These are phyloP conservation scores for Starmerella sirachaensis DNA, from an alignment of 805 yeast genomes.

Conservation along the genomic window DNA sequence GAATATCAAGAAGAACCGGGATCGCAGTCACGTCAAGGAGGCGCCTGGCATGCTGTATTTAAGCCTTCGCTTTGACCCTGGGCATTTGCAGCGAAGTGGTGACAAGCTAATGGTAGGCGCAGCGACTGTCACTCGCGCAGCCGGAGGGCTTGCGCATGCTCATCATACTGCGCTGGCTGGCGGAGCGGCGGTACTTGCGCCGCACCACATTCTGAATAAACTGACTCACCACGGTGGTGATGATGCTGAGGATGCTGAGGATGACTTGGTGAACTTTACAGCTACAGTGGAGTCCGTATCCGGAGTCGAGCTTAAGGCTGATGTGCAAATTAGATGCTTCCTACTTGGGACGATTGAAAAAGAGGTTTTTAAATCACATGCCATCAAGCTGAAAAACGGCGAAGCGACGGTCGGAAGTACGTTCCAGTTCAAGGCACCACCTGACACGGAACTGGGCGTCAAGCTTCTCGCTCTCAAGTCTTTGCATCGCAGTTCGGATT, in stretches of 20 bases:
- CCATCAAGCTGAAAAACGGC: constrained; percentile 40
- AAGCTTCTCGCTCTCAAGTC: constrained; percentile 55
- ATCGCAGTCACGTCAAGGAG: constrained; percentile 35
- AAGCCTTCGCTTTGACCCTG: constrained; percentile 54
- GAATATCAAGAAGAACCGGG: constrained; percentile 30
- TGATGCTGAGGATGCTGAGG: constrained; percentile 14
- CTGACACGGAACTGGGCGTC: constrained; percentile 49
- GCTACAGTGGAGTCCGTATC: constrained; percentile 18
- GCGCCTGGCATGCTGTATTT: constrained; percentile 53
- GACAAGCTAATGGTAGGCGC: constrained; percentile 18
- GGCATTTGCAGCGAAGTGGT: constrained; percentile 37
- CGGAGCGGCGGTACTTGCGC: constrained; percentile 33
- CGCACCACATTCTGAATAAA: constrained; percentile 33
- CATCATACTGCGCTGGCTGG: too few relatives aligned
- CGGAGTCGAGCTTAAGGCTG: constrained; percentile 22
- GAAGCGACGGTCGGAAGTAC: constrained; percentile 30
- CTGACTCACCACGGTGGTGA: constrained; percentile 24
- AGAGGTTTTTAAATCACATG: constrained; percentile 54
- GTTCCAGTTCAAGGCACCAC: constrained; percentile 52
- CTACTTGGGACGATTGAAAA: constrained; percentile 33
- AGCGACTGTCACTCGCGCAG: constrained; percentile 21
- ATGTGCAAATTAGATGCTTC: constrained; percentile 40
- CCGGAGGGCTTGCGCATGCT: constrained; percentile 19
- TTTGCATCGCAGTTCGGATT: constrained; percentile 54
- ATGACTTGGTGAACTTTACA: constrained; percentile 11